These are phyloP conservation scores for Uncinocarpus reesii DNA, from an alignment of 2,329 filamentous ascomycete genomes.

Conservation along the genomic window DNA sequence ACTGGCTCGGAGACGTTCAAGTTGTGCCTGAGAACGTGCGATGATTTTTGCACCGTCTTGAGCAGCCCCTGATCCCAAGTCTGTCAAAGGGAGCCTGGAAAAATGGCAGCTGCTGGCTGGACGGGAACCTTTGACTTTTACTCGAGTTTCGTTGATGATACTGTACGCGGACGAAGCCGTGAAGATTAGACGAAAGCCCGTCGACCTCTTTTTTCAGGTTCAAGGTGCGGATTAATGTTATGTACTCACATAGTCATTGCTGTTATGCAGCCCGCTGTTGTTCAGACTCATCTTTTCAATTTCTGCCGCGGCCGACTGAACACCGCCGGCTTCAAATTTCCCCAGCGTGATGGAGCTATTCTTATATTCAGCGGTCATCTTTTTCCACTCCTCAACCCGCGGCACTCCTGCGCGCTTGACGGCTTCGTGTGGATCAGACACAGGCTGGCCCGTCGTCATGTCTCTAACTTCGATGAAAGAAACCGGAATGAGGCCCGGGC, in stretches of 20 bases:
- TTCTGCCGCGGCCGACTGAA: constrained; percentile 54
- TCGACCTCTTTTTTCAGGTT: neutral
- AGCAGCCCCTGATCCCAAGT: constrained; percentile 3
- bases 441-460: constrained; percentile 75
- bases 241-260: constrained; percentile 41
- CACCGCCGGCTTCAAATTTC: constrained; percentile 56
- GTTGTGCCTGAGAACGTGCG: neutral
- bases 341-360: constrained; percentile 96
- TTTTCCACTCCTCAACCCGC: constrained; percentile 97
- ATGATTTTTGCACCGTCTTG: neutral
- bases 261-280: constrained; percentile 42
- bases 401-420: constrained; percentile 83
- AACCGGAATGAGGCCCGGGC: constrained; percentile 88
- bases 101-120: constrained; percentile 34
- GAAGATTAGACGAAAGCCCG: constrained; percentile 15
- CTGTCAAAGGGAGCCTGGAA: constrained; percentile 7
- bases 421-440: constrained; percentile 71
- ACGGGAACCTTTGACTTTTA: constrained; percentile 24
- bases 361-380: constrained; percentile 98
- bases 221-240: neutral
- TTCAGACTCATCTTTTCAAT: constrained; percentile 73
- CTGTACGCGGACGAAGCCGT: constrained; percentile 11
- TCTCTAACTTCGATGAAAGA: constrained; percentile 95
- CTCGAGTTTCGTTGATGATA: constrained; percentile 34
- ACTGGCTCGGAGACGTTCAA: neutral